A percentile compares a stretch with the other conserved stretches of the same genome.
Conservation (phyloP, 176 grass and related monocot species). For the Carex kokanica region DNA sequence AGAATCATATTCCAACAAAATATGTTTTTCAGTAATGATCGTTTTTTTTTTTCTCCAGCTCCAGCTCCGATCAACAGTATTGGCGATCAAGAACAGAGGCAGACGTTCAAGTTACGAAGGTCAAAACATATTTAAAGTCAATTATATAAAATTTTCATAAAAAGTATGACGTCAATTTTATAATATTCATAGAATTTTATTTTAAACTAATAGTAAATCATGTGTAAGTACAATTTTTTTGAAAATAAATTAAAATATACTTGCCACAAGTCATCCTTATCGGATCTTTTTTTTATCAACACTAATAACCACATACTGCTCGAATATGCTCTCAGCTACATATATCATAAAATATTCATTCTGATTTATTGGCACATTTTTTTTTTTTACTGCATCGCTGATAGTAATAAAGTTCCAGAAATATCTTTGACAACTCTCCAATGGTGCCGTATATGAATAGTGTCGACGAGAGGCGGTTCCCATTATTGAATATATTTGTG, state of each 20-base stretch:
- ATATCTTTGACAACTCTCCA: slow-evolving; percentile 56
- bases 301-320: slow-evolving; percentile 41
- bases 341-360: slow-evolving; percentile 38
- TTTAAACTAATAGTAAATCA: too few relatives aligned
- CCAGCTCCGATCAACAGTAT: slow-evolving; percentile 44
- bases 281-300: background rate
- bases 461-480: too few relatives aligned
- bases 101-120: too few relatives aligned
- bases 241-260: too few relatives aligned
- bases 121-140: too few relatives aligned
- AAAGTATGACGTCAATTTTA: slow-evolving; percentile 25
- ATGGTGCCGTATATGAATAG: background rate
- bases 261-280: too few relatives aligned
- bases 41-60: slow-evolving; percentile 35
- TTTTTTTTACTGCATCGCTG: slow-evolving; percentile 38
- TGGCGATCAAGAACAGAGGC: too few relatives aligned
- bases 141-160: too few relatives aligned
- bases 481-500: too few relatives aligned
- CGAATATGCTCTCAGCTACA: slow-evolving; percentile 54
- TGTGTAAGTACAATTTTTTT: too few relatives aligned
- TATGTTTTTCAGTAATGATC: slow-evolving; percentile 38
- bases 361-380: slow-evolving; percentile 34
- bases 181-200: too few relatives aligned
- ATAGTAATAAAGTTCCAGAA: slow-evolving; percentile 57
- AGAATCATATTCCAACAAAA: background rate